These are phyloP conservation scores for Bolboschoenus planiculmis DNA, from an alignment of 176 grass and related monocot species.

Conservation along the genomic window DNA sequence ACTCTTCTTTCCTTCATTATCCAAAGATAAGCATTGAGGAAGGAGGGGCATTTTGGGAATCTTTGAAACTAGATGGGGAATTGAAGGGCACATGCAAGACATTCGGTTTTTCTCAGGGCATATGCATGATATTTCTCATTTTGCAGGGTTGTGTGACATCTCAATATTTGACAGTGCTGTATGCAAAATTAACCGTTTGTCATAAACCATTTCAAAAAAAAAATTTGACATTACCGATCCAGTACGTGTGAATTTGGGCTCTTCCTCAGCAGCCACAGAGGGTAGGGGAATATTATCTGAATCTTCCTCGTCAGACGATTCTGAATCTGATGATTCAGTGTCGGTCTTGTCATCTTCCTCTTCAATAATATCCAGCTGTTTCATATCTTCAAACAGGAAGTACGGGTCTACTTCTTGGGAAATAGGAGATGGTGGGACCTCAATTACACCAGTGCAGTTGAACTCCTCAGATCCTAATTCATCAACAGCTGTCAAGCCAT, in stretches of 20 bases:
- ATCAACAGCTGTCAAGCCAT: conserved; percentile 53
- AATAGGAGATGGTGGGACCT: conserved; percentile 54
- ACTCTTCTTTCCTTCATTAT: neutral
- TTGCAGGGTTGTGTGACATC: neutral
- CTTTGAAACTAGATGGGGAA: neutral
- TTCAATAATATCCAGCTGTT: conserved; percentile 19
- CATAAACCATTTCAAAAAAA: neutral
- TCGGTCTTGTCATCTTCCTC: conserved; percentile 50
- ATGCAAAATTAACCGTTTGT: neutral
- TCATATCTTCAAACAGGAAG: conserved; percentile 37
- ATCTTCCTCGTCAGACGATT: conserved; percentile 75
- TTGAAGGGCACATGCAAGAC: neutral
- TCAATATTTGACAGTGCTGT: neutral
- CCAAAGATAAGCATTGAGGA: neutral
- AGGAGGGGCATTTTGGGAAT: neutral
- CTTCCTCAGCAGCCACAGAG: conserved; percentile 41
- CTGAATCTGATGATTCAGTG: conserved; percentile 75
- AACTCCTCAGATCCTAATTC: conserved; percentile 47
- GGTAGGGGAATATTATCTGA: conserved; percentile 34
- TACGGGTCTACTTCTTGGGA: conserved; percentile 42
- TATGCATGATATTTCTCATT: conserved; percentile 2
- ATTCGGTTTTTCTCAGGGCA: neutral
- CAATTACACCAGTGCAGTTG: conserved; percentile 32
- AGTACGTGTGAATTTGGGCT: conserved; percentile 47
- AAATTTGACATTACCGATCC: conserved; percentile 37